Percentiles rank a stretch among this genome's conserved stretches.
These are phyloP conservation scores for Suhomyces xylopsoci DNA, from an alignment of 805 yeast species.

Conservation along the genomic window DNA sequence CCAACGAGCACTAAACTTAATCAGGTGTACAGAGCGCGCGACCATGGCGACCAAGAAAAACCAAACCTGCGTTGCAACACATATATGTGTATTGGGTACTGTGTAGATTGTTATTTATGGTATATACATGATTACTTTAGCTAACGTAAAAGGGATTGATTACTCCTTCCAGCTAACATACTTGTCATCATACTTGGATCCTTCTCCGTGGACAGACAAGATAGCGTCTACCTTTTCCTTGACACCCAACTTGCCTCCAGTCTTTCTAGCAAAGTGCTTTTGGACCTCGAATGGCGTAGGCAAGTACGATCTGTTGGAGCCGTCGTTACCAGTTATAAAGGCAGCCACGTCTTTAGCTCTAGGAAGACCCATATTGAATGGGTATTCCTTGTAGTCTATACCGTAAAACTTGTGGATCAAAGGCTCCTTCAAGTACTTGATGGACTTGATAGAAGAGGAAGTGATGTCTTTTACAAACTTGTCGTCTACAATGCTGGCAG, in stretches of 20 bases:
- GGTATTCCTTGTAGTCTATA: conserved; percentile 44
- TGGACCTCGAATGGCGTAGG: conserved; percentile 67
- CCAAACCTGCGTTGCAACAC: too few relatives aligned
- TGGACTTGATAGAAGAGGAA: conserved; percentile 17
- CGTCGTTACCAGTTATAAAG: conserved; percentile 69
- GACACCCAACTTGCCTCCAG: conserved; percentile 57
- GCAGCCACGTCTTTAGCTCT: conserved; percentile 59
- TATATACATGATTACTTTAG: conserved; percentile 2
- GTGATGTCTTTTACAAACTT: conserved; percentile 19
- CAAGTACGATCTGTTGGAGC: conserved; percentile 60
- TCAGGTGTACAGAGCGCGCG: too few relatives aligned
- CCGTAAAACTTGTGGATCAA: conserved; percentile 39
- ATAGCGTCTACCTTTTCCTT: conserved; percentile 56
- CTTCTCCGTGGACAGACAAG: conserved; percentile 55
- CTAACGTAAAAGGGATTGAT: background rate
- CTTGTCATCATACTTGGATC: conserved; percentile 38
- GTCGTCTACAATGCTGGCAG: conserved; percentile 17
- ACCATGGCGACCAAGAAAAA: too few relatives aligned
- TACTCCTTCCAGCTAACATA: conserved; percentile 40
- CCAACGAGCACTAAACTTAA: too few relatives aligned
- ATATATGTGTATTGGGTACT: too few relatives aligned
- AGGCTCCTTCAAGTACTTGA: conserved; percentile 28
- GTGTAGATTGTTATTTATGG: background rate
- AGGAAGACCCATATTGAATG: conserved; percentile 78
- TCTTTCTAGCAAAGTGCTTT: conserved; percentile 53